These are phyloP conservation scores for Ceriops decandra DNA, from an alignment of 345 rosid genomes.

Conservation along the genomic window DNA sequence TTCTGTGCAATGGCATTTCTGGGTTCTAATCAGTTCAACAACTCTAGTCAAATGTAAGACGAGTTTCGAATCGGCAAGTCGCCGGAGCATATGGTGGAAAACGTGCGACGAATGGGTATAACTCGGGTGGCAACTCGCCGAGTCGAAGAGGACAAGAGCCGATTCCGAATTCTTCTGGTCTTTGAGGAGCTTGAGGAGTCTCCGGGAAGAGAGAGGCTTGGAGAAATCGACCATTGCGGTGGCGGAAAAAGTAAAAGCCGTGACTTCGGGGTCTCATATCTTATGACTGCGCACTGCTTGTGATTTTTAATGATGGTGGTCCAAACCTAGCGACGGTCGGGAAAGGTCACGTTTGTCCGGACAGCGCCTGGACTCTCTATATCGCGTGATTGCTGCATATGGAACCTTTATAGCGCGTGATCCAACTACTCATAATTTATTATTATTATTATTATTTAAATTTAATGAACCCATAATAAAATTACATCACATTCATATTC, in stretches of 20 bases:
- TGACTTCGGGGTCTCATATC: background rate
- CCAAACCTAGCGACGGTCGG: too few relatives aligned
- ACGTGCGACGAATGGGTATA: constrained; percentile 55
- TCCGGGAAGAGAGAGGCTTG: constrained; percentile 47
- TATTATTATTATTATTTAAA: too few relatives aligned
- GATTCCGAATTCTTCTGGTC: constrained; percentile 45
- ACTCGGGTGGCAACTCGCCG: constrained; percentile 51
- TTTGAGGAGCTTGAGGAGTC: constrained; percentile 61
- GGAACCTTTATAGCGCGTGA: too few relatives aligned
- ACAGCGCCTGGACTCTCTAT: too few relatives aligned
- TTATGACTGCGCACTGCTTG: background rate
- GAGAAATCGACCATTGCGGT: constrained; percentile 56
- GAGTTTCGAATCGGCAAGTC: constrained; percentile 47
- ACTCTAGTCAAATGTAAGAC: constrained; percentile 45
- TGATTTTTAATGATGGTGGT: background rate
- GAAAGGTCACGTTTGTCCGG: too few relatives aligned
- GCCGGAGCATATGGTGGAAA: constrained; percentile 78
- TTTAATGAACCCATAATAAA: too few relatives aligned
- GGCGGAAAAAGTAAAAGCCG: constrained; percentile 4
- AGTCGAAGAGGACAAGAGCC: constrained; percentile 61
- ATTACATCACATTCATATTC: too few relatives aligned
- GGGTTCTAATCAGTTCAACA: constrained; percentile 52
- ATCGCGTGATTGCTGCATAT: too few relatives aligned
- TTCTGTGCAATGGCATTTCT: constrained; percentile 64
- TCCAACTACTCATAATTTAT: too few relatives aligned